Base-by-base conservation (phyloP, 495 filamentous ascomycete genomes). In the Penicillium lividum region DNA sequence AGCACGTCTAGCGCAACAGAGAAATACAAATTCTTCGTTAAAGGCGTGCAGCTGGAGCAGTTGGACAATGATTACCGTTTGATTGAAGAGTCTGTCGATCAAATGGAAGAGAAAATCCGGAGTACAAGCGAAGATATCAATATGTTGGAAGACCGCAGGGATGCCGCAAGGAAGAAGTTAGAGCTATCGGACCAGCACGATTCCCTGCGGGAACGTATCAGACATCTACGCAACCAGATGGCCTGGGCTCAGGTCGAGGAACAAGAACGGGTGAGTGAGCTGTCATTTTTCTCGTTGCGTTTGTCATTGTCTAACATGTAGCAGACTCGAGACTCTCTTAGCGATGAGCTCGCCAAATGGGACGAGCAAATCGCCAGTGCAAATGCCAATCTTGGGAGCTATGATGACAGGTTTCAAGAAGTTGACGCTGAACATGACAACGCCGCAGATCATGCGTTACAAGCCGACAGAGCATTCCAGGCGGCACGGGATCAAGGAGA, bases 11-110 rank as follows among this genome's bases (percentile, higher is more conserved):
- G 82, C 22, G 82, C 92, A 5, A 73, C 79, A 5, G 86, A 93
- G 51, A 99, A 98, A 68, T 99, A 98, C 79, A 93, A 91, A 62
- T 97, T 97, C 62, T 99, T 98, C 67, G 85, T 96, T 53, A 91
- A 96, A 68, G 94, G 94, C 25, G 94, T 96, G 5, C 93, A 98
- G 67, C 79, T 99, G 3, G 91, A 97, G 67, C 86, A 92, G 62
- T 80, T 99, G 11, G 91, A 97, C 68, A 86, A 91, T 58, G 95
- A 98, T 65, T 99, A 99, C 70, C 80, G 84, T 45, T 71, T 95
- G 38, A 84, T 98, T 18, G 85, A 83, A 54, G 82, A 90, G 55
- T 82, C 75, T 2, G 77, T 89, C 27, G 89, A 96, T 53, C 82
- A 81, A 9, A 84, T 89, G n/a, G 81, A 88, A 46, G 77, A 76